phyloP scores from a whole-genome alignment of 805 yeast genomes.

The Novakomyces olei region DNA sequence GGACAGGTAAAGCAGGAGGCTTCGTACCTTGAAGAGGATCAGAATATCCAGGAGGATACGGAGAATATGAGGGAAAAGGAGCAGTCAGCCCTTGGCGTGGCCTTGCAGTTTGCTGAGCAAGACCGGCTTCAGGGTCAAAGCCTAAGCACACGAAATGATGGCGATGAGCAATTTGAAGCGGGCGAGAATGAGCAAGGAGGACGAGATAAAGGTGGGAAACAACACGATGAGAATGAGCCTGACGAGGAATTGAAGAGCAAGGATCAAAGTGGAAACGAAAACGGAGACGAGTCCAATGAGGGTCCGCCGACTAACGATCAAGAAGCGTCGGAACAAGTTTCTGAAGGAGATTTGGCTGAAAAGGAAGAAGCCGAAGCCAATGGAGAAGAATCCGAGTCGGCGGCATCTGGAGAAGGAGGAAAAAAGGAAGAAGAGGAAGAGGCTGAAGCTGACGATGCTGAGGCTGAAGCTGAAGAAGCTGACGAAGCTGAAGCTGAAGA shows the following conservation, averaged over 20 bases:
- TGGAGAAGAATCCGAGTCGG: slow-evolving; percentile 5
- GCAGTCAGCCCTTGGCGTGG: too few species aligned
- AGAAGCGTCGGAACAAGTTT: slow-evolving; percentile 4
- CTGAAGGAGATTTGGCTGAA: slow-evolving; percentile 6
- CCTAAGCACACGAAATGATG: too few species aligned
- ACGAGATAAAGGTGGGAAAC: slow-evolving; percentile 8
- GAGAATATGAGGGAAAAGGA: slow-evolving; percentile 8
- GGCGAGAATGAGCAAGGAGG: slow-evolving; percentile 8
- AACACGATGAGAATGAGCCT: slow-evolving; percentile 10
- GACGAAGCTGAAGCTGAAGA: slow-evolving; percentile 8
- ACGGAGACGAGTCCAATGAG: slow-evolving; percentile 6
- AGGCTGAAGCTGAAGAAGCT: slow-evolving; percentile 8
- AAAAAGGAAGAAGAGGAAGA: too few species aligned
- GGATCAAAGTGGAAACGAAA: slow-evolving; percentile 9
- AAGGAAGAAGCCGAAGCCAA: slow-evolving; percentile 10
- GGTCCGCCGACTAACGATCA: slow-evolving; percentile 7
- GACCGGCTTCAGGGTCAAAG: too few species aligned
- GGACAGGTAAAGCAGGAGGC: neutral
- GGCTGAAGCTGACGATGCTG: slow-evolving; percentile 9
- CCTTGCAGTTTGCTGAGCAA: too few species aligned
- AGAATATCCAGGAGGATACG: slow-evolving; percentile 5
- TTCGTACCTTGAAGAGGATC: neutral
- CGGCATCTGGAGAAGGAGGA: slow-evolving; percentile 9
- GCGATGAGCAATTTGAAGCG: too few species aligned
- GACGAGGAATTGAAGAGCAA: slow-evolving; percentile 13